phyloP scores from a whole-genome alignment of 768 basidiomycete species.

The Amanita rimosa region DNA sequence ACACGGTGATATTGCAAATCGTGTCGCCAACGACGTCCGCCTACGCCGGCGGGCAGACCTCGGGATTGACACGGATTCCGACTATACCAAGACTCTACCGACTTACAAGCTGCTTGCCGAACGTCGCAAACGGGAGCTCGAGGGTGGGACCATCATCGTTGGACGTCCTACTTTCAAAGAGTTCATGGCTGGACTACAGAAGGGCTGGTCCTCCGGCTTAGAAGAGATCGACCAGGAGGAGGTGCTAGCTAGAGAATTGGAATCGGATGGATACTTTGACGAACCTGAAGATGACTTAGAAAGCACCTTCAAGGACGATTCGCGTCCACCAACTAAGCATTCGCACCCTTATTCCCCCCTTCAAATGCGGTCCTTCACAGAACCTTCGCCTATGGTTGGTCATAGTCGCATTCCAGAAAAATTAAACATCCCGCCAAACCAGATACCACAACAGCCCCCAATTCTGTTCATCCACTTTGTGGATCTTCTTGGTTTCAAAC shows the following conservation, averaged over 20 bases:
- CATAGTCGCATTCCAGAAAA: constrained; percentile 11
- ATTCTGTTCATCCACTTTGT: constrained; percentile 66
- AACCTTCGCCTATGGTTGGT: constrained; percentile 9
- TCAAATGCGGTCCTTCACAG: constrained; percentile 20
- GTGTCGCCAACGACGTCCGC: constrained; percentile 64
- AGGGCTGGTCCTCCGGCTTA: constrained; percentile 74
- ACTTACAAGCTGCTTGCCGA: constrained; percentile 40
- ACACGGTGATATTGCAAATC: constrained; percentile 77
- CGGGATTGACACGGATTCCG: constrained; percentile 46
- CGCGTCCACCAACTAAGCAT: constrained; percentile 10
- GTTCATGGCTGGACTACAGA: constrained; percentile 77
- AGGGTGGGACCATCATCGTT: constrained; percentile 79
- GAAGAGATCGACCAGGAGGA: constrained; percentile 65
- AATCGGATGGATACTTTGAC: constrained; percentile 70
- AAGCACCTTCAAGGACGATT: constrained; percentile 10
- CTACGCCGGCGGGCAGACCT: constrained; percentile 53
- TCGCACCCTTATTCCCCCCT: constrained; percentile 15
- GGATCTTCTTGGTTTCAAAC: constrained; percentile 70
- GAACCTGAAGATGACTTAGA: constrained; percentile 34
- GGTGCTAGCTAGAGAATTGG: constrained; percentile 50
- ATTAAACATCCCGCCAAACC: constrained; percentile 36
- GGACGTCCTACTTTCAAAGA: constrained; percentile 92
- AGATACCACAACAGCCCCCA: constrained; percentile 67
- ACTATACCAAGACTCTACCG: constrained; percentile 34
- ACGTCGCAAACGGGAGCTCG: constrained; percentile 45